Evolutionary conservation across 2,329 filamentous ascomycete species (phyloP).

Genomic region (Hypoxylon rubiginosum): DNA sequence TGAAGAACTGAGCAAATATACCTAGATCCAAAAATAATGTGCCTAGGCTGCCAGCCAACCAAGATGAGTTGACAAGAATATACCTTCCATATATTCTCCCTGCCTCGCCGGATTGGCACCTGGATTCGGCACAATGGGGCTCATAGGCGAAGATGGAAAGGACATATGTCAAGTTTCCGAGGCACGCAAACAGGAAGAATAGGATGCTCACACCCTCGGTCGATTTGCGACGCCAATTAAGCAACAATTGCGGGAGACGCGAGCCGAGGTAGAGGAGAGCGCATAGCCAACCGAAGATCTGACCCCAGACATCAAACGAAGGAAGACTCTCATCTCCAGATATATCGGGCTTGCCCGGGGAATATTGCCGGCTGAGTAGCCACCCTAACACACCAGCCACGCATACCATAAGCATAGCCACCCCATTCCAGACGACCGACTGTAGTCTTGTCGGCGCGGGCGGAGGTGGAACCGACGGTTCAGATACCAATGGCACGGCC

Average conservation of each 20-base stretch:
- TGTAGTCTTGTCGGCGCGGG: conserved; percentile 67
- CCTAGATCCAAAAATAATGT: conserved; percentile 86
- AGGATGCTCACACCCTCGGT: conserved; percentile 94
- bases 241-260: conserved; percentile 87
- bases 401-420: conserved; percentile 84
- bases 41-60: conserved; percentile 90
- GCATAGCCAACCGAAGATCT: conserved; percentile 94
- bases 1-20: conserved; percentile 92
- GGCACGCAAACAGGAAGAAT: conserved; percentile 96
- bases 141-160: conserved; percentile 92
- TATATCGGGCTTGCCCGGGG: conserved; percentile 52
- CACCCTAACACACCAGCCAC: conserved; percentile 87
- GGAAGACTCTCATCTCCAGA: conserved; percentile 64
- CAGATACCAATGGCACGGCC: conserved; percentile 79
- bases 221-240: conserved; percentile 92
- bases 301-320: conserved; percentile 81
- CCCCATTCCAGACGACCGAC: conserved; percentile 77
- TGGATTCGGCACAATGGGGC: conserved; percentile 70
- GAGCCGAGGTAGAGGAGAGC: conserved; percentile 90
- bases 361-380: conserved; percentile 75
- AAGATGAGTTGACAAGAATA: conserved; percentile 89
- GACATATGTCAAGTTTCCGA: conserved; percentile 95
- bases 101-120: conserved; percentile 76
- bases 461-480: conserved; percentile 59
- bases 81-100: conserved; percentile 79